Conservation (phyloP, 1,284 basidiomycete species). For the Ganoderma boninense region DNA sequence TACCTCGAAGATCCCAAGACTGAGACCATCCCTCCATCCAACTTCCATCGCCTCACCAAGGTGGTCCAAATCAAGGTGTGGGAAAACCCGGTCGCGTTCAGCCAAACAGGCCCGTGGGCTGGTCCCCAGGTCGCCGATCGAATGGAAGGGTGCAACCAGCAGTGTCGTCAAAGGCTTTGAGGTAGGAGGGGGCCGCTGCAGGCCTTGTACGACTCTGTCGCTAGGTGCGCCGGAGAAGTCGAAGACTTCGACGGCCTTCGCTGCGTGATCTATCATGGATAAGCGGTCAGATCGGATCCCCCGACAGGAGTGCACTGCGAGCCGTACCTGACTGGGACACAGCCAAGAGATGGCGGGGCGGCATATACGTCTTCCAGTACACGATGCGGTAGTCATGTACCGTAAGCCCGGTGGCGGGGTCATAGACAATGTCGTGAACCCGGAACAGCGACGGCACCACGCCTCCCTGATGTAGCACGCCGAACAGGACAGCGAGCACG, state of each 20-base stretch:
- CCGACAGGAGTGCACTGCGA: background rate
- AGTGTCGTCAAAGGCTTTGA: constrained; percentile 26
- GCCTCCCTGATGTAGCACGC: constrained; percentile 51
- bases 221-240: constrained; percentile 42
- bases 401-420: background rate
- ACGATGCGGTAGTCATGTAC: constrained; percentile 33
- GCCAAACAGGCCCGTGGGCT: constrained; percentile 8
- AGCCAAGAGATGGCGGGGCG: constrained; percentile 48
- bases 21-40: constrained; percentile 42
- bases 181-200: constrained; percentile 21
- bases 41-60: constrained; percentile 42
- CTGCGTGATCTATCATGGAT: constrained; percentile 26
- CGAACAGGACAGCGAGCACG: constrained; percentile 44
- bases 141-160: constrained; percentile 43
- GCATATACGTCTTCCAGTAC: constrained; percentile 54
- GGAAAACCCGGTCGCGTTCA: constrained; percentile 37
- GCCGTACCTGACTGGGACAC: constrained; percentile 38
- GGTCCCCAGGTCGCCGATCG: constrained; percentile 29
- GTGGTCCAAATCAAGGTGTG: constrained; percentile 51
- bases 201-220: constrained; percentile 28
- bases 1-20: constrained; percentile 43
- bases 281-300: constrained; percentile 1
- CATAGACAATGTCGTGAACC: constrained; percentile 39
- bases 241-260: constrained; percentile 21
- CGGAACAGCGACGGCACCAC: constrained; percentile 49